Evolutionary conservation across 2,329 filamentous ascomycete genomes (phyloP).

Genomic region (Plenodomus lindquistii): DNA sequence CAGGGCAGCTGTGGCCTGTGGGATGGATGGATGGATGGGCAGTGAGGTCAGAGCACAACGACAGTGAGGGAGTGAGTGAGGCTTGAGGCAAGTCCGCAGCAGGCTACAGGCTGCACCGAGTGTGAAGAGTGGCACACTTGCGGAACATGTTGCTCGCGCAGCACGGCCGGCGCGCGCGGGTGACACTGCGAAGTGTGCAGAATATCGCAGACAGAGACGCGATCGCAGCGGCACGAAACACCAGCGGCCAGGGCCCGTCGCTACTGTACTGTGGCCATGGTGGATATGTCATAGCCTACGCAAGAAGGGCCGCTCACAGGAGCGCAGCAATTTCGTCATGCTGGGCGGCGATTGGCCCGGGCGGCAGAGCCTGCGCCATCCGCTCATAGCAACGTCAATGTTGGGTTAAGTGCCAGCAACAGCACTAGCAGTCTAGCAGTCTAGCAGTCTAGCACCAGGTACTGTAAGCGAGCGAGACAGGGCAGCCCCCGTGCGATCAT

Average conservation of each 20-base stretch:
- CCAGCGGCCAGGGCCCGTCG: background rate
- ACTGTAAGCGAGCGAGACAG: too few relatives aligned
- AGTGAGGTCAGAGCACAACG: conserved; percentile 9
- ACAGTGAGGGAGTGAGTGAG: conserved; percentile 1
- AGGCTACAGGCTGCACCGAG: too few relatives aligned
- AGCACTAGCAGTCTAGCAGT: too few relatives aligned
- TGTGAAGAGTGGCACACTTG: background rate
- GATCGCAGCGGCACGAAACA: too few relatives aligned
- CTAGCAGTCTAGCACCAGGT: too few relatives aligned
- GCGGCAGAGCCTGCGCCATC: background rate
- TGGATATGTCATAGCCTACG: too few relatives aligned
- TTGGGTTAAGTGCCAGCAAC: too few relatives aligned
- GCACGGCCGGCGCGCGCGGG: conserved; percentile 1
- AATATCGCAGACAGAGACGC: conserved; percentile 5
- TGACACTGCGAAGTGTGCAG: conserved; percentile 10
- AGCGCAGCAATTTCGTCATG: background rate
- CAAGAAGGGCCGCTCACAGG: background rate
- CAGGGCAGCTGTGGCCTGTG: background rate
- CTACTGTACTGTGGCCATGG: too few relatives aligned
- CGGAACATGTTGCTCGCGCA: conserved; percentile 1
- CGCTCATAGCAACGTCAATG: background rate
- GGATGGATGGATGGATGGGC: background rate
- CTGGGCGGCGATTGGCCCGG: background rate
- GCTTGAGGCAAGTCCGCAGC: background rate
- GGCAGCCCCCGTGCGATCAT: background rate